phyloP scores from a whole-genome alignment of 345 rosid genomes.

The Eucalyptus cladocalyx region DNA sequence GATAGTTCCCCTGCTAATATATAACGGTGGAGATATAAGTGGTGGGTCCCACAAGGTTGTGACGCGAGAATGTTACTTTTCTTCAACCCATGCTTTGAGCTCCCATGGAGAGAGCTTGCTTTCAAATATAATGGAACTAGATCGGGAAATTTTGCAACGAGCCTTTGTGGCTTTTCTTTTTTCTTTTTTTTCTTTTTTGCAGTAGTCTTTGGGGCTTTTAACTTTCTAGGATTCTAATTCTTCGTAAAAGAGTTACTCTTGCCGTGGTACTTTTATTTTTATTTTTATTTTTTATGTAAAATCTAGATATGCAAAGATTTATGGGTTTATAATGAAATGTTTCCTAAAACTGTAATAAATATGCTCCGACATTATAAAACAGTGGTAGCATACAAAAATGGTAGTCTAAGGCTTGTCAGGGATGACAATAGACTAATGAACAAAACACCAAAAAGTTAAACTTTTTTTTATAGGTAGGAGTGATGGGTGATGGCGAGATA shows the following conservation, averaged over 20 bases:
- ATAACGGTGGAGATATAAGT: too few species aligned
- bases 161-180: neutral
- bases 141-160: too few species aligned
- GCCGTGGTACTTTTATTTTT: fast-evolving
- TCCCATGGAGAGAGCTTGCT: neutral
- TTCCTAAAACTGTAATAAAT: fast-evolving
- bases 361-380: fast-evolving
- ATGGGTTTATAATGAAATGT: neutral
- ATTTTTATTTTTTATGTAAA: too few species aligned
- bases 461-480: fast-evolving
- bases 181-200: too few species aligned
- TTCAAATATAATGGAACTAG: neutral
- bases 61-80: too few species aligned
- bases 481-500: too few species aligned
- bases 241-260: neutral
- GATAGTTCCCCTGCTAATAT: too few species aligned
- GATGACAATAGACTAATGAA: neutral
- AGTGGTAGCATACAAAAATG: too few species aligned
- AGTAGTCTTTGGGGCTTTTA: neutral
- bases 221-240: neutral
- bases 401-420: neutral
- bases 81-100: too few species aligned
- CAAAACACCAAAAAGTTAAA: too few species aligned
- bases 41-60: too few species aligned
- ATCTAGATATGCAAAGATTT: neutral